Evolutionary conservation across 345 rosid genomes (phyloP).

Genomic region (Brassica rapa): DNA sequence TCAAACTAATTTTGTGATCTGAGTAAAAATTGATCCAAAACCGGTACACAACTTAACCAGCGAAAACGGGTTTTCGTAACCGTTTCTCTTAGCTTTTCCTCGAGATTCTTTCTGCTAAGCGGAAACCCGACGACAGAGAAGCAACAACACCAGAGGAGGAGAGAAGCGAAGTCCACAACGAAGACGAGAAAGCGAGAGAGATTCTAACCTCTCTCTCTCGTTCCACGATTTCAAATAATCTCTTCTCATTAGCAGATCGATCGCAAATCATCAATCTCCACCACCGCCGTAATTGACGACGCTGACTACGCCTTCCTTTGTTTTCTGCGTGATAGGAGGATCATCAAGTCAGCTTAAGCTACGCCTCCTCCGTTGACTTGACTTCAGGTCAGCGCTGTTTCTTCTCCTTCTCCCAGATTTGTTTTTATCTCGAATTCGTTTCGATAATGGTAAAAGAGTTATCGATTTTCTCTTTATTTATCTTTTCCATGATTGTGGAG

Average conservation of each 20-base stretch:
- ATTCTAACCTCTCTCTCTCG: not conserved
- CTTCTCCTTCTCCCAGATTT: constrained; percentile 41
- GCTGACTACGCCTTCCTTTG: constrained; percentile 18
- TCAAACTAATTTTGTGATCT: not conserved
- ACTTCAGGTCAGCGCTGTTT: constrained; percentile 41
- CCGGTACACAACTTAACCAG: constrained; percentile 13
- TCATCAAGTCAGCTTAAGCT: constrained; percentile 26
- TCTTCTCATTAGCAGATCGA: constrained; percentile 18
- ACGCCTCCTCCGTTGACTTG: constrained; percentile 23
- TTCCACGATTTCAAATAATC: constrained; percentile 14
- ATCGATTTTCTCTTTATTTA: not conserved
- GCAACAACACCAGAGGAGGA: constrained; percentile 21
- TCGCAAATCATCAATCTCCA: constrained; percentile 26
- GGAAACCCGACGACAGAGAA: constrained; percentile 40
- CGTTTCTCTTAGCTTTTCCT: constrained; percentile 38
- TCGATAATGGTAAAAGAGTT: constrained; percentile 18
- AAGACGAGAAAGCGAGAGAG: constrained; percentile 14
- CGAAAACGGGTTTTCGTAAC: constrained; percentile 14
- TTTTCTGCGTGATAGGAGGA: constrained; percentile 20
- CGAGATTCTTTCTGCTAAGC: constrained; percentile 43
- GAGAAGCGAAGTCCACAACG: constrained; percentile 33
- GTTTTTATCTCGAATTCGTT: constrained; percentile 31
- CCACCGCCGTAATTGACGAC: constrained; percentile 41
- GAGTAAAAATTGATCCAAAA: not conserved
- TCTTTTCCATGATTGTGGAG: not conserved